Evolutionary conservation across 441 rosid species (phyloP), one percentile per base, ranked within the genome.

Genomic region (Adansonia madagascariensis): DNA sequence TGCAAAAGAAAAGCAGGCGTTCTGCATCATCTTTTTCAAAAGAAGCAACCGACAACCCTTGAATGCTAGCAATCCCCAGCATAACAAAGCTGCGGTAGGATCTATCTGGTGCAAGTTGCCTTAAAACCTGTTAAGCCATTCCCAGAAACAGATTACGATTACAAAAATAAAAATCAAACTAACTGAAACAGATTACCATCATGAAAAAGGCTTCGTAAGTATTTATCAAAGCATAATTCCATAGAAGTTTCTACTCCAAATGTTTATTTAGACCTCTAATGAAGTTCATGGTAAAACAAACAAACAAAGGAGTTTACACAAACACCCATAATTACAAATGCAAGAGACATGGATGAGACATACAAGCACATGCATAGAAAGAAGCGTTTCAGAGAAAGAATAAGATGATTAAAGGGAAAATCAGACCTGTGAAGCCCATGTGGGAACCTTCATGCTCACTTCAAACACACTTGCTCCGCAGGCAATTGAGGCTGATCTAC

Each of bases 371-470:
- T 50, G 52, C 46, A 22, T 44, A 74, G 24, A 80, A 3, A 61
- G 15, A 74, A 47, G 77, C 47, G 60, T 74, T 9, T 46, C 22
- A 22, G 47, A 35, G 10, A 59, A 39, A 60, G 67, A 77, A 71
- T 43, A 11, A 56, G 66, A 57, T 43, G 52, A 71, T 71, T 31
- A 55, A 63, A 75, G 77, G 61, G 72, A 59, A 68, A 76, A 81
- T 71, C 75, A 78, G 83, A 96, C 99, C 98, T 94, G 98, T 22
- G 92, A 90, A 78, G 98, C 99, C 99, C 99, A 96, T 74, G 95
- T 76, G 57, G 99, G 97, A 82, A 96, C 97, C 84, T 91, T 94
- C 91, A 94, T 77, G 73, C 91, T 86, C 82, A 94, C 97, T 94
- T 96, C 98, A 86, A 88, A 91, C 44, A 94, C 98, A 81, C 91